Base-by-base conservation (phyloP, 257 asterid species). In the Ilex asprella region DNA sequence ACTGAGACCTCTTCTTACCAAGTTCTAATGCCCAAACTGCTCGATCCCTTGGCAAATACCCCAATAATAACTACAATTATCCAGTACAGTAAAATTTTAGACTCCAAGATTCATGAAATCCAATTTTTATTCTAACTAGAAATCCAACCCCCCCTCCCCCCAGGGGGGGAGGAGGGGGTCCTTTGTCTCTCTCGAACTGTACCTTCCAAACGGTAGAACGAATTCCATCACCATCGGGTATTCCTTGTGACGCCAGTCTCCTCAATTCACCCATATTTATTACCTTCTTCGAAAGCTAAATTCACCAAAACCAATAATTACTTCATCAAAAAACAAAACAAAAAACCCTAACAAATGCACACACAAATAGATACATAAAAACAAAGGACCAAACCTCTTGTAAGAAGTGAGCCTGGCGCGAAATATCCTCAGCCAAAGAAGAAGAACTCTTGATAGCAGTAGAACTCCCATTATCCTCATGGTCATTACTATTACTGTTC, bases 121-220 rank as follows among this genome's bases (percentile, higher is more conserved):
- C 13, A 46, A 46, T 14, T 10, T 10, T 10, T 2, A 46, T 2
- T 46, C 3, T 10, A 10, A 46, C 0, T 4, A 14, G 1, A 46
- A 46, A 46, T 2, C n/a, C 6, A 46, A 46, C 4, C 52, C 3
- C 3, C 13, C 13, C 13, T 2, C 52, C 10, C 13, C 10, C n/a
- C n/a, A n/a, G n/a, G n/a, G n/a, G n/a, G n/a, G n/a, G n/a, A n/a
- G n/a, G n/a, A n/a, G n/a, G n/a, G n/a, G n/a, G n/a, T n/a, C n/a
- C n/a, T 21, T 1, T 21, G 1, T 21, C 27, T 21, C 27, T 21
- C 14, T 46, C n/a, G 14, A 46, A 46, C 52, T 6, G 30, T 82
- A 92, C 98, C 97, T 92, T 88, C 97, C 98, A 92, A 56, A 84
- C 95, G 2, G 78, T 78, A 51, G 98, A 79, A 21, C 97, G 98